Percentiles rank a stretch among this genome's conserved stretches.
These are phyloP conservation scores for Solanum arcanum DNA, from an alignment of 257 asterid species.

Conservation along the genomic window DNA sequence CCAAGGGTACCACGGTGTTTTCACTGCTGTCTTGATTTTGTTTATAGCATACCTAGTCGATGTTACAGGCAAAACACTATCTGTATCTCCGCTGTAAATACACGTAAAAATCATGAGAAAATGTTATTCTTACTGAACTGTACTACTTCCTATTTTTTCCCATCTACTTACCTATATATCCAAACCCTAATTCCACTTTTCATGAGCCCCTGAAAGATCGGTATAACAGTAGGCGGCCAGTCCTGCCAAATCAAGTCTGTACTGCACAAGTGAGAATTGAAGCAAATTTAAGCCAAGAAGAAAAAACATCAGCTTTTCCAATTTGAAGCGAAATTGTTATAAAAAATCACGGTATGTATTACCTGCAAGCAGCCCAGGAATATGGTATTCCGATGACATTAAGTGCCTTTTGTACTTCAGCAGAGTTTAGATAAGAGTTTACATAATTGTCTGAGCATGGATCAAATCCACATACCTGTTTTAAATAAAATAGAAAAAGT, in stretches of 20 bases:
- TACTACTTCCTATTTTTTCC: background rate
- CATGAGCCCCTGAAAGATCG: conserved; percentile 36
- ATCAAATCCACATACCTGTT: conserved; percentile 32
- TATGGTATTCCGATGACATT: conserved; percentile 32
- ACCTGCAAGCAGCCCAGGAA: conserved; percentile 47
- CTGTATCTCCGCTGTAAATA: conserved; percentile 49
- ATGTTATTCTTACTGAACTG: background rate
- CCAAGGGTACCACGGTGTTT: conserved; percentile 58
- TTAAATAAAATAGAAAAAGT: background rate
- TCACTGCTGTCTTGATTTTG: conserved; percentile 29
- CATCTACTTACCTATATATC: conserved; percentile 30
- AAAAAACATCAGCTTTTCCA: background rate
- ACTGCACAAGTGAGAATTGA: conserved; percentile 3
- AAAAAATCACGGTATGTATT: background rate
- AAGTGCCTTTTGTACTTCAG: conserved; percentile 38
- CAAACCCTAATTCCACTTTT: conserved; percentile 39
- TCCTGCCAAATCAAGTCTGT: conserved; percentile 15
- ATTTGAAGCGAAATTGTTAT: background rate
- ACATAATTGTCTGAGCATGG: conserved; percentile 39
- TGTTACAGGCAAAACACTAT: conserved; percentile 39
- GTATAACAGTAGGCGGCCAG: conserved; percentile 30
- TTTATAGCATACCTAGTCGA: conserved; percentile 38
- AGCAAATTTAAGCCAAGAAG: background rate
- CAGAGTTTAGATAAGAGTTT: conserved; percentile 27
- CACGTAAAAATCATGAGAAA: background rate